Base-by-base conservation (phyloP, 1,284 basidiomycete genomes). In the Malassezia psittaci region DNA sequence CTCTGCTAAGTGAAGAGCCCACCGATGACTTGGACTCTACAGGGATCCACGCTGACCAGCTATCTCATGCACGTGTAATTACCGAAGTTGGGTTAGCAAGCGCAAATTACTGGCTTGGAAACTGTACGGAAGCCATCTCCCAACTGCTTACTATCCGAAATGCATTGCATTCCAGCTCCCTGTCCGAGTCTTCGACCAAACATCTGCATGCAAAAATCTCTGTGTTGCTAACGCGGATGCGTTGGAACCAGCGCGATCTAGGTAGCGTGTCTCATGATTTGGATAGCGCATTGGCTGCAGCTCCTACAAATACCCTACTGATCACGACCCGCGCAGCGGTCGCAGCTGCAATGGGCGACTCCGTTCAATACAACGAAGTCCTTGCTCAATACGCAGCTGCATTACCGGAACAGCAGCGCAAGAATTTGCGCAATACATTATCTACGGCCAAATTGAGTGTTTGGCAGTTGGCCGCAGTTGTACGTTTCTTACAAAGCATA, bases 181-280 rank as follows among this genome's bases (percentile, higher is more conserved):
- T 55, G n/a, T 15, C 52, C 7, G 34, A 32, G 12, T 24, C 21
- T 5, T 16, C 19, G 13, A 33, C 4, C 29, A 42, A 80, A 81
- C 41, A 11, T 13, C 83, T 84, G 18, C 85, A 88, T 52, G 80
- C 85, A n/a, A 81, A 81, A 1, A 83, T 91, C 0, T 70, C 88
- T 11, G 79, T 90, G 18, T 83, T 87, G 3, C 83, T 89, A 68
- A 83, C 83, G 2, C 79, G 89, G 87, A 82, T 83, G 6, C 79
- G 86, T 15, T 85, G 83, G 9, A 83, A 82, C 0, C 81, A 83
- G 10, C 89, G 89, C 42, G 83, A 81, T 16, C 88, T 90, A 57
- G 81, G 79, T 13, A 87, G 88, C 5, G 88, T 90, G 76, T 79
- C 79, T n/a, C 82, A 84, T 60, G 78, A 93, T 36, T 78, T 96